These are phyloP conservation scores for Fusarium pseudocircinatum DNA, from an alignment of 2,329 filamentous ascomycete genomes.

Conservation along the genomic window DNA sequence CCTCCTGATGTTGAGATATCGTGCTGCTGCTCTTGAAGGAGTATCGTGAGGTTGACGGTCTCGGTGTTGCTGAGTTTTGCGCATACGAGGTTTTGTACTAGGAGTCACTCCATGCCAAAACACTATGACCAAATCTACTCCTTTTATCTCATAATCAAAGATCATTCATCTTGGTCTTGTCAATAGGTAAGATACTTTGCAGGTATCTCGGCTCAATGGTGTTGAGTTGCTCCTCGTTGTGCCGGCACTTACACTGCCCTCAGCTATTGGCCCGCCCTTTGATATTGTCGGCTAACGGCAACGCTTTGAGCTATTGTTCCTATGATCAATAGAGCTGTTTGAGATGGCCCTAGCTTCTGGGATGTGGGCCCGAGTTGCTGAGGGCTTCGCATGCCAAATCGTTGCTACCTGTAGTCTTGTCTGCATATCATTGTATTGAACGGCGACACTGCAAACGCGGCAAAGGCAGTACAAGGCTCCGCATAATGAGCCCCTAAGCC, in stretches of 20 bases:
- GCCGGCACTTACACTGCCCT: not conserved
- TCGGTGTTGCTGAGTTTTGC: conserved; percentile 3
- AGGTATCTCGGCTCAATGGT: not conserved
- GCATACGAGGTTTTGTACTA: not conserved
- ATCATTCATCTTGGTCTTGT: not conserved
- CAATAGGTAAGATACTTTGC: not conserved
- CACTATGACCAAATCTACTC: not conserved
- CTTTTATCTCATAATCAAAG: not conserved
- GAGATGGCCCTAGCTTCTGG: not conserved
- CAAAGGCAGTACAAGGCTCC: not conserved
- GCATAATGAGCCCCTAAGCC: not conserved
- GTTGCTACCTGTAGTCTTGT: not conserved
- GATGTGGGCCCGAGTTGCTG: not conserved
- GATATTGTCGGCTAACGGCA: conserved; percentile 14
- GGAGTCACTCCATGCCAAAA: not conserved
- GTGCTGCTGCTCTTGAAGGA: not conserved
- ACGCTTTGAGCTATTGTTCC: not conserved
- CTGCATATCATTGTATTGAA: not conserved
- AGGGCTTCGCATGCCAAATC: not conserved
- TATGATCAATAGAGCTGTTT: not conserved
- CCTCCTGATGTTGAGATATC: not conserved
- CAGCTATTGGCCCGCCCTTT: conserved; percentile 4
- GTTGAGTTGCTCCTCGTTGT: not conserved
- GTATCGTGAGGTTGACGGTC: conserved; percentile 1
- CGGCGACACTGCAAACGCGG: not conserved